These are phyloP conservation scores for Diaporthe helianthi DNA, from an alignment of 2,329 filamentous ascomycete species.

Conservation along the genomic window DNA sequence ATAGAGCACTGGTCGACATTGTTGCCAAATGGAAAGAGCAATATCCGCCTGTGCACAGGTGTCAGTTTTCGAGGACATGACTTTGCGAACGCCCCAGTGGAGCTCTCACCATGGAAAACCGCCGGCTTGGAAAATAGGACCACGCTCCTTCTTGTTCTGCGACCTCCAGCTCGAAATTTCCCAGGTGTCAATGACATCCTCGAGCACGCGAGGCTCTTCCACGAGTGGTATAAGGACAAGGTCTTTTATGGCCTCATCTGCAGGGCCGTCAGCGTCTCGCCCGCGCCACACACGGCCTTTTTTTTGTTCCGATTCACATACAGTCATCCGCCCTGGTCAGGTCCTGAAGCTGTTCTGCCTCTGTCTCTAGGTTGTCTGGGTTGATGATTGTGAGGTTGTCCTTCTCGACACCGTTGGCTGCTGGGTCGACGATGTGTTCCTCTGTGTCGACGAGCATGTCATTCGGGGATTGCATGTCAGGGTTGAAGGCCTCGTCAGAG, in stretches of 20 bases:
- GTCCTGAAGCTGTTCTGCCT: constrained; percentile 56
- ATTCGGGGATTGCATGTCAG: constrained; percentile 60
- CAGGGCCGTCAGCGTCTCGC: constrained; percentile 39
- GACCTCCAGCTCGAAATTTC: constrained; percentile 83
- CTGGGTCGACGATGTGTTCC: constrained; percentile 57
- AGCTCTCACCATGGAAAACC: constrained; percentile 80
- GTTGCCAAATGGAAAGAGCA: constrained; percentile 96
- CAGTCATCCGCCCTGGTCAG: constrained; percentile 60
- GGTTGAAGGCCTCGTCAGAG: constrained; percentile 56
- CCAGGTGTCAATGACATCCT: constrained; percentile 83
- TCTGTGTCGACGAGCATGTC: constrained; percentile 64
- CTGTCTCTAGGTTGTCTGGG: constrained; percentile 58
- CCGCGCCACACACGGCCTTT: not conserved
- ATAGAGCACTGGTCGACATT: constrained; percentile 93
- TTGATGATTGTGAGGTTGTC: constrained; percentile 62
- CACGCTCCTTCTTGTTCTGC: constrained; percentile 81
- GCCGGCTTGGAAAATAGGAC: constrained; percentile 85
- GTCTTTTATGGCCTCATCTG: constrained; percentile 86
- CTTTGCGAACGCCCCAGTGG: not conserved
- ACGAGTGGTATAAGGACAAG: constrained; percentile 74
- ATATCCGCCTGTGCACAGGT: constrained; percentile 71
- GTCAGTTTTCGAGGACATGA: constrained; percentile 35
- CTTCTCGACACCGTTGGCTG: constrained; percentile 56
- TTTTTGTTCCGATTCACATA: constrained; percentile 45
- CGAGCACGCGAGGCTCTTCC: constrained; percentile 80